Evolutionary conservation across 768 basidiomycete genomes (phyloP).

Genomic region (Calocera cornea): DNA sequence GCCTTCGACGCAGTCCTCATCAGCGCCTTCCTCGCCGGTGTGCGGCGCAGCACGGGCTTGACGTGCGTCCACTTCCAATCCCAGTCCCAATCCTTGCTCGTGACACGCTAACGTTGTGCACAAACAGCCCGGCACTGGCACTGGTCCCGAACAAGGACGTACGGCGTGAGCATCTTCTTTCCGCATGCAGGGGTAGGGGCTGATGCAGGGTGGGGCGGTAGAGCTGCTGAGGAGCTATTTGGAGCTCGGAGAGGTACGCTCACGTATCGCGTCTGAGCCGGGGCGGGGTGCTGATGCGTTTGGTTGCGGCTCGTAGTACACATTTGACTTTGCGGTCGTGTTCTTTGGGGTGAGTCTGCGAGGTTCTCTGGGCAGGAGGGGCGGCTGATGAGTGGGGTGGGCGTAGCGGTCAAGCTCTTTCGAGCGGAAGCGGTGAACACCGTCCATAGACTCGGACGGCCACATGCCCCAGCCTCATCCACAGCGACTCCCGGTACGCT

Average conservation of each 20-base stretch:
- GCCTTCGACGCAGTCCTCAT: conserved; percentile 68
- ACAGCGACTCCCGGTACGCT: not conserved
- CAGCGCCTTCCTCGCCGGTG: conserved; percentile 70
- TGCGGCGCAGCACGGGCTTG: conserved; percentile 69
- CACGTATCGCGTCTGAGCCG: too few relatives aligned
- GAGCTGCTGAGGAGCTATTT: conserved; percentile 65
- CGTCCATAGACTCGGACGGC: too few relatives aligned
- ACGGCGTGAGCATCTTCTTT: conserved; percentile 45
- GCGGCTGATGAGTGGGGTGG: conserved; percentile 5
- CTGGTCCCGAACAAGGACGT: conserved; percentile 80
- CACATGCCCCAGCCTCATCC: not conserved
- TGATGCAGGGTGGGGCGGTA: conserved; percentile 21
- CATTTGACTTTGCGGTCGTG: conserved; percentile 76
- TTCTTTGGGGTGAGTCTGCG: conserved; percentile 56
- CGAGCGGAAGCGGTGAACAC: conserved; percentile 37
- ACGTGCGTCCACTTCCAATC: conserved; percentile 70
- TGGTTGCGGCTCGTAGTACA: too few relatives aligned
- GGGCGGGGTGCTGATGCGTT: too few relatives aligned
- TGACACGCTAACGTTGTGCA: not conserved
- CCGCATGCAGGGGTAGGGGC: not conserved
- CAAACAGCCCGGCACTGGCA: conserved; percentile 50
- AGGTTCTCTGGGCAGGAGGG: too few relatives aligned
- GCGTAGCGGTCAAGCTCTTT: conserved; percentile 58
- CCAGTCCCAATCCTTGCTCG: too few relatives aligned
- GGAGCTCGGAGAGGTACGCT: conserved; percentile 47